phyloP scores from a whole-genome alignment of 2,329 filamentous ascomycete genomes.

The Colletotrichum paranaense region DNA sequence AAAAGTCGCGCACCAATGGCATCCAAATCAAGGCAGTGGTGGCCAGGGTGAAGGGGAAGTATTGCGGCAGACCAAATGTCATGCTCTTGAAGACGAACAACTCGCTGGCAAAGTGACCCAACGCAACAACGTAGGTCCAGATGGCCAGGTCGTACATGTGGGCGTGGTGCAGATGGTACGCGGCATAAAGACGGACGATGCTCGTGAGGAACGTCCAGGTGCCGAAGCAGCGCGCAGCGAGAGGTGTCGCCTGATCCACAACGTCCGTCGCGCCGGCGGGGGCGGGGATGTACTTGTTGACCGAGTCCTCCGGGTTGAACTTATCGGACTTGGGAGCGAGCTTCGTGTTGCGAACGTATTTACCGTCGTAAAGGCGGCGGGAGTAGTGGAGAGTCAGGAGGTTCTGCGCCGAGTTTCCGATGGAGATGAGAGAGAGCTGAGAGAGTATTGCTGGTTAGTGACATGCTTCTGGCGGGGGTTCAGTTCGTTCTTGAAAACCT shows the following conservation, averaged over 20 bases:
- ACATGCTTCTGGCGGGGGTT: neutral
- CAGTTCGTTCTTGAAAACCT: conserved; percentile 37
- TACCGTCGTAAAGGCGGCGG: conserved; percentile 84
- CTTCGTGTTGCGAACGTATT: conserved; percentile 63
- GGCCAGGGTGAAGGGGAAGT: conserved; percentile 66
- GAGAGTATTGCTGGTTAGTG: neutral
- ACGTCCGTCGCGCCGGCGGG: conserved; percentile 57
- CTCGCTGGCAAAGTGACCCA: conserved; percentile 83
- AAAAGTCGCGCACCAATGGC: conserved; percentile 74
- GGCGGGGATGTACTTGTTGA: conserved; percentile 61
- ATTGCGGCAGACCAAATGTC: conserved; percentile 67
- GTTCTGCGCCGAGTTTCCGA: conserved; percentile 87
- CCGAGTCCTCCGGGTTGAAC: conserved; percentile 64
- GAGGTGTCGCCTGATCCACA: conserved; percentile 74
- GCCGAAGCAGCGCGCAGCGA: conserved; percentile 84
- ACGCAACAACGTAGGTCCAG: conserved; percentile 84
- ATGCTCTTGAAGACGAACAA: conserved; percentile 83
- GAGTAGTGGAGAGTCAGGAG: conserved; percentile 85
- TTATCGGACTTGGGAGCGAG: conserved; percentile 53
- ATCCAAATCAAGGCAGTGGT: conserved; percentile 69
- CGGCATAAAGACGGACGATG: conserved; percentile 83
- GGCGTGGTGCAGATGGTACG: conserved; percentile 80
- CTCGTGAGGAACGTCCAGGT: conserved; percentile 87
- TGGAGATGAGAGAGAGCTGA: conserved; percentile 84
- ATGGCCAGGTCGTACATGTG: conserved; percentile 83